Conservation (phyloP, 345 rosid genomes). For the Raphanus sativus region DNA sequence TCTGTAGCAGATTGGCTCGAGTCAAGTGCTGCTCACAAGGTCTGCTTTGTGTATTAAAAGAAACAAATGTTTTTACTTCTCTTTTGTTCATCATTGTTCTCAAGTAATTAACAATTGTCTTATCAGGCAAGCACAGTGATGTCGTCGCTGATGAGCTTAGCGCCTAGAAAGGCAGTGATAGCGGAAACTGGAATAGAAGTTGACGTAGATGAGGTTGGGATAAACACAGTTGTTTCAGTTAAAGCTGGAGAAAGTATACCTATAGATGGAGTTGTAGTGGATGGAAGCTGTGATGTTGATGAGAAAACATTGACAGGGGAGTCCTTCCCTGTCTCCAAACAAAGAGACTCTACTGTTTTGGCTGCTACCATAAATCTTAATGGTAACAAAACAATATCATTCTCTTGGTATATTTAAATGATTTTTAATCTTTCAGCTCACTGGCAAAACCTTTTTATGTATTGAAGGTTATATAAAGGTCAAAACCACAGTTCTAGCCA, state of each 20-base stretch:
- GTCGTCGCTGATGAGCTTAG: slow-evolving; percentile 74
- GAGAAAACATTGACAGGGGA: slow-evolving; percentile 92
- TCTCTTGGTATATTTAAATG: not conserved
- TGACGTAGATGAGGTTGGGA: slow-evolving; percentile 55
- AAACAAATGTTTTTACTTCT: not conserved
- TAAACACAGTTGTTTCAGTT: slow-evolving; percentile 62
- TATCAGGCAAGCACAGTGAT: slow-evolving; percentile 75
- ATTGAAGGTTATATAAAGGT: slow-evolving; percentile 61
- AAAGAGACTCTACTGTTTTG: slow-evolving; percentile 61
- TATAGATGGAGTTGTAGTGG: slow-evolving; percentile 79
- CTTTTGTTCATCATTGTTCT: not conserved
- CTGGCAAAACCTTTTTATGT: not conserved
- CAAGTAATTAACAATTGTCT: not conserved
- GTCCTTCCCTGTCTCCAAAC: slow-evolving; percentile 76
- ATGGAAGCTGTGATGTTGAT: slow-evolving; percentile 80
- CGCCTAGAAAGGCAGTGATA: slow-evolving; percentile 70
- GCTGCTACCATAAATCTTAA: slow-evolving; percentile 86
- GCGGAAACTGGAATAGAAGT: slow-evolving; percentile 78
- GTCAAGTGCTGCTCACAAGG: slow-evolving; percentile 86
- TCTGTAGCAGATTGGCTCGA: slow-evolving; percentile 84
- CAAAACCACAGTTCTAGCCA: slow-evolving; percentile 72
- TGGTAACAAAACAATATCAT: slow-evolving; percentile 39
- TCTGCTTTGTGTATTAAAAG: slow-evolving; percentile 5
- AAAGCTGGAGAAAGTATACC: slow-evolving; percentile 85
- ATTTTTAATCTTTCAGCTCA: not conserved